Base-by-base conservation (phyloP, 108 stramenopile species). In the Cyclotella choctawhatcheeana region DNA sequence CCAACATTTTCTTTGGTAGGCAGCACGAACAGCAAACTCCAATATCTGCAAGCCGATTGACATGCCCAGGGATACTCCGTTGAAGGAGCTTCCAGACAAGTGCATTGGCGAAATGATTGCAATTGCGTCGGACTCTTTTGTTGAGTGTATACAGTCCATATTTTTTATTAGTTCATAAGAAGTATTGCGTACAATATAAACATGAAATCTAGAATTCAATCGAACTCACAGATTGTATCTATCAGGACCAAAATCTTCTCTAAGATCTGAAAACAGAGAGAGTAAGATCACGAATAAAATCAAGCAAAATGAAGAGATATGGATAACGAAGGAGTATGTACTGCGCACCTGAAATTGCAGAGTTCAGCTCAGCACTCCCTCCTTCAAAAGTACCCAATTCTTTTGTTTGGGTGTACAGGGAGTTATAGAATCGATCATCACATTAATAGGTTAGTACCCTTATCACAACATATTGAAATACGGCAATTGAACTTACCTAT, bases 61-160 rank as follows among this genome's bases (percentile, higher is more conserved):
- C 84, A 77, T 93, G 90, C 4, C 81, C 78, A 6, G 97, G 97
- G 33, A 95, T 88, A 16, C 67, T 71, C 2, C 60, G 77, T 16
- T 67, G 50, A 50, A 94, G 64, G 13, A 97, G 82, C 24, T 70
- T 75, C 83, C 81, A 86, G n/a, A 77, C 81, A 12, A 97, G 62
- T 18, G 95, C 97, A 74, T 95, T 93, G 31, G 90, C 84, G 77
- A 97, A 97, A 74, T 94, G 93, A 69, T 97, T 97, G 85, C 97
- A 97, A 70, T 97, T 97, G 22, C 76, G 78, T 47, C 63, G 40
- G 33, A 95, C 64, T n/a, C n/a, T n/a, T n/a, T n/a, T n/a, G n/a
- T n/a, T n/a, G n/a, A n/a, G n/a, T n/a, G n/a, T n/a, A n/a, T n/a
- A n/a, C n/a, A n/a, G n/a, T n/a, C n/a, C n/a, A n/a, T n/a, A n/a